Percentiles rank a stretch among this genome's conserved stretches.
Conservation (phyloP, 1,284 basidiomycete species). For the Ustilago bromivora region DNA sequence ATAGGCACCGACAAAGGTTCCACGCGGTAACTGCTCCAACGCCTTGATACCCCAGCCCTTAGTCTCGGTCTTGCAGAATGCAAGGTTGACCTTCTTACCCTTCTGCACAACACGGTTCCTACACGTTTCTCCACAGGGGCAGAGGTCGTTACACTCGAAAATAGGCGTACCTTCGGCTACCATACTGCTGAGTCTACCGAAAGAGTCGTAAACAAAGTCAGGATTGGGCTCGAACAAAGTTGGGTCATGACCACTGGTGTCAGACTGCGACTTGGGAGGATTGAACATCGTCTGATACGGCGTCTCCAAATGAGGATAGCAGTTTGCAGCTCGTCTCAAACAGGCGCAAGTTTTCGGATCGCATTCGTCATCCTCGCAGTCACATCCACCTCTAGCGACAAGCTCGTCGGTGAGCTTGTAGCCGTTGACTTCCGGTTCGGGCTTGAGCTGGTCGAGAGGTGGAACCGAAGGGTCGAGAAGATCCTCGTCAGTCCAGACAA, state of each 20-base stretch:
- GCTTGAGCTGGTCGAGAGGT: slow-evolving; percentile 10
- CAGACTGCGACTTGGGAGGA: not conserved
- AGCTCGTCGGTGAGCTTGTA: slow-evolving; percentile 41
- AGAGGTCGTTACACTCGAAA: slow-evolving; percentile 87
- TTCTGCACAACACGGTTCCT: slow-evolving; percentile 85
- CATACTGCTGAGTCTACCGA: slow-evolving; percentile 24
- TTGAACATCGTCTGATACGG: slow-evolving; percentile 28
- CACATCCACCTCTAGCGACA: slow-evolving; percentile 33
- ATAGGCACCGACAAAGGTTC: slow-evolving; percentile 85
- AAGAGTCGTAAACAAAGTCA: slow-evolving; percentile 42
- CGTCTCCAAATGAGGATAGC: slow-evolving; percentile 16
- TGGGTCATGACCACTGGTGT: not conserved
- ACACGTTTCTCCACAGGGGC: slow-evolving; percentile 82
- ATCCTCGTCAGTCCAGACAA: slow-evolving; percentile 49
- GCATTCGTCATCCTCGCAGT: slow-evolving; percentile 51
- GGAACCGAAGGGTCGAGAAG: slow-evolving; percentile 35
- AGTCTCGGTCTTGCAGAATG: slow-evolving; percentile 77
- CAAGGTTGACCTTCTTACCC: slow-evolving; percentile 74
- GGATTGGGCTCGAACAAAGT: not conserved
- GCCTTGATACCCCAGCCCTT: slow-evolving; percentile 75
- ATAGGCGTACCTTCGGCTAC: slow-evolving; percentile 73
- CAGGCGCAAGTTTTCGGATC: slow-evolving; percentile 55
- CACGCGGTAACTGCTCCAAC: slow-evolving; percentile 69
- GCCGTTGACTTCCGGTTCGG: slow-evolving; percentile 19
- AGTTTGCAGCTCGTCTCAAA: slow-evolving; percentile 26